These are phyloP conservation scores for Candida sphagnicola DNA, from an alignment of 805 yeast species.

Conservation along the genomic window DNA sequence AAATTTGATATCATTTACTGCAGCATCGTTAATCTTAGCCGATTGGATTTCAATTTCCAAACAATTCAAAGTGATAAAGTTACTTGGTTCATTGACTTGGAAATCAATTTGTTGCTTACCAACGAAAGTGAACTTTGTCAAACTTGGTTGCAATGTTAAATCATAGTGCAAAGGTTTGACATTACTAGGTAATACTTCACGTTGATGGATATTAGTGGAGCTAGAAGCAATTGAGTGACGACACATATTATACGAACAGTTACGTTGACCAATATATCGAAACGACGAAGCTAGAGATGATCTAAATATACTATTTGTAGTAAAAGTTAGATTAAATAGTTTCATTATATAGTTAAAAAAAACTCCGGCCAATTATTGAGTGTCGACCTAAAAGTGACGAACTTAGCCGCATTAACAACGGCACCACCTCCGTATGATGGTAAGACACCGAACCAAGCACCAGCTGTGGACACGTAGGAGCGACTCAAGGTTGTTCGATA, in stretches of 20 bases:
- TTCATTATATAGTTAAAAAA: conserved; percentile 1
- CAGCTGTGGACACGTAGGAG: too few species aligned
- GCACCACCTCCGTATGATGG: not conserved
- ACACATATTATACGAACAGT: conserved; percentile 10
- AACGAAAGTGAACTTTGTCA: conserved; percentile 53
- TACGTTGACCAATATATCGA: conserved; percentile 3
- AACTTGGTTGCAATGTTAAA: conserved; percentile 39
- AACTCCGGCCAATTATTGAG: not conserved
- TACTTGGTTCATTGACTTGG: conserved; percentile 45
- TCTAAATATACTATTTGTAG: not conserved
- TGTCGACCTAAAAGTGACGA: not conserved
- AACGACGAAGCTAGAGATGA: not conserved
- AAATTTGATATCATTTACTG: conserved; percentile 18
- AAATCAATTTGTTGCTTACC: conserved; percentile 56
- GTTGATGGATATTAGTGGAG: conserved; percentile 15
- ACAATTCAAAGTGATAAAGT: conserved; percentile 52
- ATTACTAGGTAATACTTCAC: conserved; percentile 42
- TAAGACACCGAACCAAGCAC: too few species aligned
- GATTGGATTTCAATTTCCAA: conserved; percentile 60
- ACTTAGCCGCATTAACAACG: not conserved
- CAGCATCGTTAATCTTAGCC: conserved; percentile 35
- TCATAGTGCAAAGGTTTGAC: conserved; percentile 41
- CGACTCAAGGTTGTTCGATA: too few species aligned
- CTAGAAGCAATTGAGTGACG: conserved; percentile 8
- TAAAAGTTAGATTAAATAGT: not conserved